Evolutionary conservation across 2,329 filamentous ascomycete species (phyloP).

Genomic region (Fonsecaea pugnacius): DNA sequence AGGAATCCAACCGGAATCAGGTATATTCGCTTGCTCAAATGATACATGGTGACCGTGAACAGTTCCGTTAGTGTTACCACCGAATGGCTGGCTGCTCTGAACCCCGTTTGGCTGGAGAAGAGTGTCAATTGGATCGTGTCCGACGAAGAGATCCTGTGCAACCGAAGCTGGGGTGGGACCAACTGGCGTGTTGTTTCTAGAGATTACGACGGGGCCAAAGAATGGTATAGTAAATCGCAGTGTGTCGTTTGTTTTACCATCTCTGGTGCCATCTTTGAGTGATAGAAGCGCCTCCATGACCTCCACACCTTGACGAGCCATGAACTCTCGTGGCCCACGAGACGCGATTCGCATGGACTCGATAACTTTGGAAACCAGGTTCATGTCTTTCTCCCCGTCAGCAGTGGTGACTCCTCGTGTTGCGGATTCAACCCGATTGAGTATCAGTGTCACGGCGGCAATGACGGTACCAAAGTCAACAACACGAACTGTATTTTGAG

Average conservation of each 20-base stretch:
- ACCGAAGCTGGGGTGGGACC: not conserved
- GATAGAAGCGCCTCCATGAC: constrained; percentile 10
- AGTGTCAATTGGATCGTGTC: not conserved
- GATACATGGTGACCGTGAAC: constrained; percentile 4
- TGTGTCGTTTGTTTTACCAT: not conserved
- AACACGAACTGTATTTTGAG: constrained; percentile 6
- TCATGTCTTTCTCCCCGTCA: constrained; percentile 7
- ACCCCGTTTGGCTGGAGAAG: not conserved
- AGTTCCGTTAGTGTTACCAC: not conserved
- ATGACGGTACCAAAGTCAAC: constrained; percentile 18
- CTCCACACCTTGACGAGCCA: constrained; percentile 17
- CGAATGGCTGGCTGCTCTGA: not conserved
- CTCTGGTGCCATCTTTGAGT: not conserved
- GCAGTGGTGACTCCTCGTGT: not conserved
- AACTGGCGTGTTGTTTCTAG: not conserved
- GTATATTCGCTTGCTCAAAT: constrained; percentile 9
- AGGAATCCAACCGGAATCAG: constrained; percentile 14
- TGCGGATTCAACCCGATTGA: constrained; percentile 10
- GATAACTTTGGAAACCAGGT: constrained; percentile 4
- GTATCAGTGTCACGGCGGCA: constrained; percentile 4
- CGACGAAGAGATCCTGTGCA: not conserved
- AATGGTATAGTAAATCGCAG: constrained; percentile 16
- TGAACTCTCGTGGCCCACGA: constrained; percentile 10
- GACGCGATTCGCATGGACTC: constrained; percentile 16
- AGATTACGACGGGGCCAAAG: constrained; percentile 10